Base-by-base conservation (phyloP, 345 rosid species). In the Gossypium anomalum region DNA sequence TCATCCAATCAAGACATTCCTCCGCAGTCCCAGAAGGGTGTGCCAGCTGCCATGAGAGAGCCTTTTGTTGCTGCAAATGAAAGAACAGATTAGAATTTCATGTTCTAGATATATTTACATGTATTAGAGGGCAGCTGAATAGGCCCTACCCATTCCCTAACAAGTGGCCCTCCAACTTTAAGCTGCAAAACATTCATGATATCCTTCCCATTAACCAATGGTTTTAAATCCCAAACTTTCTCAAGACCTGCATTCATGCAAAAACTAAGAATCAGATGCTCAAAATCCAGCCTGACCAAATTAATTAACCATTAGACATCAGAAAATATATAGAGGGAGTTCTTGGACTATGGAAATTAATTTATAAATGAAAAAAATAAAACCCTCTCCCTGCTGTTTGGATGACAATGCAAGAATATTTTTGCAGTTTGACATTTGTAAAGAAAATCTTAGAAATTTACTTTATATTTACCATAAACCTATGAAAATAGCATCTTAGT, bases 1-100 rank as follows among this genome's bases (percentile, higher is more conserved):
- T 89, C 94, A 94, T 94, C 97, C 97, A 94, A 25, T 89, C 93
- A n/a, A 90, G 84, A 79, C 94, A 92, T 84, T 94, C 93, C 62
- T 92, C 93, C 0, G 87, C 76, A 41, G 91, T 85, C 34, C 93
- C 92, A 4, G 82, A 71, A 9, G 93, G 93, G 77, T 88, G 81
- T 25, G 92, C 92, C 9, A 94, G 87, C 87, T 94, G 97, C 97
- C 98, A 94, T 53, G 88, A 89, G 7, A 89, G 80, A 55, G 89
- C 62, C 57, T 87, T 90, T 74, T 88, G 89, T 87, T 94, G 94
- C 98, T 94, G 97, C 80, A 63, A 77, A 61, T 55, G 15, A 63
- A 75, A 78, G 22, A 57, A 66, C 61, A 51, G 19, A 77, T 71
- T 66, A 78, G 65, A 66, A 70, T 27, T 23, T 52, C 57, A 73